These are phyloP conservation scores for Hydrangea macrophylla DNA, from an alignment of 148 eudicot species.

Conservation along the genomic window DNA sequence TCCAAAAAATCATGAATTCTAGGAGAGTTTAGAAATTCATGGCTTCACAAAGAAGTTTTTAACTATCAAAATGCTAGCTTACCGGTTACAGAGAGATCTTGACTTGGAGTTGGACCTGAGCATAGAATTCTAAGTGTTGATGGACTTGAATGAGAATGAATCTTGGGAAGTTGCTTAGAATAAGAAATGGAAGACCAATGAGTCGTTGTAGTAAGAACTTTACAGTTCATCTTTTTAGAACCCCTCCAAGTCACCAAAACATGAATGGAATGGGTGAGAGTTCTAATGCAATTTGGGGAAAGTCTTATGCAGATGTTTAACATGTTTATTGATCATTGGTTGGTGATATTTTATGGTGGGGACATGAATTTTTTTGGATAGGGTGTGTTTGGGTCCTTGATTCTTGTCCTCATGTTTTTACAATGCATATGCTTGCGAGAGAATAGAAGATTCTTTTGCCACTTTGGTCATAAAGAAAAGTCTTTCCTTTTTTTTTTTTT, in stretches of 20 bases:
- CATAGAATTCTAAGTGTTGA: slow-evolving; percentile 20
- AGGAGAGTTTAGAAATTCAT: not conserved
- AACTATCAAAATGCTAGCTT: not conserved
- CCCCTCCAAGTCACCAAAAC: no score
- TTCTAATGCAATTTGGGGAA: not conserved
- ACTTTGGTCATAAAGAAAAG: no score
- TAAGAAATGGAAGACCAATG: slow-evolving; percentile 15
- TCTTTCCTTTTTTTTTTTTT: no score
- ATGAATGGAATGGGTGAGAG: not conserved
- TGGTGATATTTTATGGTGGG: not conserved
- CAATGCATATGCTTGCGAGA: not conserved
- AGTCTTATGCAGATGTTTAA: not conserved
- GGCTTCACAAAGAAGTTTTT: not conserved
- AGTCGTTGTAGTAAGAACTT: slow-evolving; percentile 3
- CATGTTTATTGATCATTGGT: no score
- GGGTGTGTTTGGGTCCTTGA: not conserved
- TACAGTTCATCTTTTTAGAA: slow-evolving; percentile 18
- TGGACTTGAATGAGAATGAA: slow-evolving; percentile 8
- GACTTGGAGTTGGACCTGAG: slow-evolving; percentile 28
- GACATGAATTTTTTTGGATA: not conserved
- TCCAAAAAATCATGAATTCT: not conserved
- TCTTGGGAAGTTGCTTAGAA: slow-evolving; percentile 10
- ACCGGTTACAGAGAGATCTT: slow-evolving; percentile 22
- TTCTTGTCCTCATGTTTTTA: not conserved
- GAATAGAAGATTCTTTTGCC: not conserved